A percentile compares a stretch with the other conserved stretches of the same genome.
These are phyloP conservation scores for Colletotrichum gigasporum DNA, from an alignment of 2,329 filamentous ascomycete species.

Conservation along the genomic window DNA sequence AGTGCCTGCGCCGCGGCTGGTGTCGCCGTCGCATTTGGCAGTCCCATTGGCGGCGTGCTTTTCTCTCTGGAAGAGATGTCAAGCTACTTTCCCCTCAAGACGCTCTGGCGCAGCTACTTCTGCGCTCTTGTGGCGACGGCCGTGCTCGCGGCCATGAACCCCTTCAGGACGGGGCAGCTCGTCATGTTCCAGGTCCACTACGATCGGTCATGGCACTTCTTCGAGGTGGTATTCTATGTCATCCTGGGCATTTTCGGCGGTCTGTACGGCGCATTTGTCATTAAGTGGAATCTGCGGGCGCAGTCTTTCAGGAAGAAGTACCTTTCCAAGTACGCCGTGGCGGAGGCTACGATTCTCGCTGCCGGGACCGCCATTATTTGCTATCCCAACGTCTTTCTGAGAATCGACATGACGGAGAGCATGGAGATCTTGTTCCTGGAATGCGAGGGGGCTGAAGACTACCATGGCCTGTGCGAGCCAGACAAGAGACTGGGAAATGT, in stretches of 20 bases:
- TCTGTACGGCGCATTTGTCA: conserved; percentile 94
- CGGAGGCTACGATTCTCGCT: conserved; percentile 87
- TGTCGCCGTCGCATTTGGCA: conserved; percentile 96
- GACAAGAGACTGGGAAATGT: conserved; percentile 82
- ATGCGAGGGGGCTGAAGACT: conserved; percentile 89
- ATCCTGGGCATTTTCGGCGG: conserved; percentile 93
- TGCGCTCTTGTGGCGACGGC: conserved; percentile 95
- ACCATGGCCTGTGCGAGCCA: conserved; percentile 86
- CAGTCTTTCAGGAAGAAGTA: conserved; percentile 96
- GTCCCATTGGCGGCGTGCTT: conserved; percentile 94
- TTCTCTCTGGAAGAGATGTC: conserved; percentile 99
- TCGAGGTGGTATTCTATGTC: conserved; percentile 91
- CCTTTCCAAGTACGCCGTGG: conserved; percentile 81
- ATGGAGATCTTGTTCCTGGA: conserved; percentile 98
- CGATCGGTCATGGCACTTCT: conserved; percentile 97
- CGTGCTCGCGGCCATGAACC: conserved; percentile 94
- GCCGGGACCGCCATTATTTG: conserved; percentile 89
- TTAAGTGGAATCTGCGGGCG: conserved; percentile 94
- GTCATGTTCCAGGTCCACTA: conserved; percentile 99
- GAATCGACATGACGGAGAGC: conserved; percentile 99
- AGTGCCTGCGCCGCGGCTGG: conserved; percentile 95
- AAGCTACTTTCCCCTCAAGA: conserved; percentile 94
- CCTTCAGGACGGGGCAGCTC: conserved; percentile 93
- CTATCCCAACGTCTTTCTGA: conserved; percentile 93
- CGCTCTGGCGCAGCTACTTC: conserved; percentile 97